Conservation (phyloP, 331 rosid genomes). For the Saraca asoca region DNA sequence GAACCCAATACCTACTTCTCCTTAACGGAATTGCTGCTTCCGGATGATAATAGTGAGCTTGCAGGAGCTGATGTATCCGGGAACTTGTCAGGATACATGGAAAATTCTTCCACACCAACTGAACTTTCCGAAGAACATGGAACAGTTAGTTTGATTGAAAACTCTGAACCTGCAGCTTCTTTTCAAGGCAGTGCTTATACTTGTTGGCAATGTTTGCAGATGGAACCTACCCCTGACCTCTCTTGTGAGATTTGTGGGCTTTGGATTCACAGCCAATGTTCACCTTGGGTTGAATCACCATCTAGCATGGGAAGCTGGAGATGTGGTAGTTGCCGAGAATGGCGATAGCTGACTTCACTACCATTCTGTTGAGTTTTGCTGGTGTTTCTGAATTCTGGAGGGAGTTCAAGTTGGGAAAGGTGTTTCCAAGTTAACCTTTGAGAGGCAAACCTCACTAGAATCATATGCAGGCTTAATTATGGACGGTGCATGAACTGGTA, state of each 20-base stretch:
- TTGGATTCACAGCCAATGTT: conserved; percentile 67
- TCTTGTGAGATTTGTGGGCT: conserved; percentile 70
- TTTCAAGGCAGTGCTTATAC: conserved; percentile 23
- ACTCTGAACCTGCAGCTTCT: conserved; percentile 36
- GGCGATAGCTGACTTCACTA: conserved; percentile 49
- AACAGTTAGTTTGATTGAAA: conserved; percentile 28
- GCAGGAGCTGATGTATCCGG: conserved; percentile 54
- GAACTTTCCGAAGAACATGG: conserved; percentile 39
- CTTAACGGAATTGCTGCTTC: conserved; percentile 65
- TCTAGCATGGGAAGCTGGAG: conserved; percentile 54
- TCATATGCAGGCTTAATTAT: conserved; percentile 8
- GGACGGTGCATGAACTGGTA: conserved; percentile 7
- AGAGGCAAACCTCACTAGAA: conserved; percentile 2
- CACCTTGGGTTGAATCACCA: conserved; percentile 60
- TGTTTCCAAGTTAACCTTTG: conserved; percentile 6
- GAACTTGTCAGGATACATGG: conserved; percentile 50
- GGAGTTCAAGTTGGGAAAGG: conserved; percentile 20
- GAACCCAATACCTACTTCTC: conserved; percentile 87
- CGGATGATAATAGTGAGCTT: conserved; percentile 48
- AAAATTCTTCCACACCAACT: conserved; percentile 32
- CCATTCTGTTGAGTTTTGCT: conserved; percentile 27
- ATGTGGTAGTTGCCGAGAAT: conserved; percentile 78
- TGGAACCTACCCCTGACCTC: conserved; percentile 71
- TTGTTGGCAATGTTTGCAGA: conserved; percentile 58
- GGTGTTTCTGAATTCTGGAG: conserved; percentile 20